Evolutionary conservation across 2,329 filamentous ascomycete species (phyloP), one percentile per base, ranked within the genome.

Genomic region (Aulographum hederae): DNA sequence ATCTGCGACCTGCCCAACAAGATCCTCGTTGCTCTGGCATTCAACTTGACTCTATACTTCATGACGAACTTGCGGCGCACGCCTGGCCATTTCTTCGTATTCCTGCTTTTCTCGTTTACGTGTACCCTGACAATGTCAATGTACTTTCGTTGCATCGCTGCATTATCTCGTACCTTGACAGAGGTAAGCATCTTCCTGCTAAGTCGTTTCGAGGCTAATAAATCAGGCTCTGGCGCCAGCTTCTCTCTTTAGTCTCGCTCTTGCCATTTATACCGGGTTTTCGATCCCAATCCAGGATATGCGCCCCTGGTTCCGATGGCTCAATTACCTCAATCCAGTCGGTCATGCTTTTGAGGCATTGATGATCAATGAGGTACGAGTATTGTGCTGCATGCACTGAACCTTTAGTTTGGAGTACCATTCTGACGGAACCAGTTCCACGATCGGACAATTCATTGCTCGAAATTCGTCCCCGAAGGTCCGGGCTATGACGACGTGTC

Each of bases 1-100:
- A 54, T 93, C 18, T 78, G 70, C 38, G 85, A 94, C 43, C 56
- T 92, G 54, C 85, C 85, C 0, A 81, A 81, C 53, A 92, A 89
- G 52, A 53, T 91, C 6, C 23, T 54, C 13, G 85, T 84, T 43
- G 57, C 69, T 1, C 64, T 91, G 39, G 55, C 69, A 3, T 92
- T 91, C 62, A 91, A 92, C 48, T 32, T 85, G 19, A 64, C 71
- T 1, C 54, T 93, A 3, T 93, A 93, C 57, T 93, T 93, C 54
- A 75, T 94, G 70, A 77, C 79, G 0, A 78, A 84, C 39, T 59
- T 94, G 19, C 69, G 78, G 34, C 67, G 81, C 32, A 72, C 76
- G 38, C 60, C 78, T 0, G 77, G 74, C 2, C 56, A 73, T 1
- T 93, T 89, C 61, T 93, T 93, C 63, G 78, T 82, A 56, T 92